Conservation (phyloP, 2,329 filamentous ascomycete species). For the Helotiales sp. region DNA sequence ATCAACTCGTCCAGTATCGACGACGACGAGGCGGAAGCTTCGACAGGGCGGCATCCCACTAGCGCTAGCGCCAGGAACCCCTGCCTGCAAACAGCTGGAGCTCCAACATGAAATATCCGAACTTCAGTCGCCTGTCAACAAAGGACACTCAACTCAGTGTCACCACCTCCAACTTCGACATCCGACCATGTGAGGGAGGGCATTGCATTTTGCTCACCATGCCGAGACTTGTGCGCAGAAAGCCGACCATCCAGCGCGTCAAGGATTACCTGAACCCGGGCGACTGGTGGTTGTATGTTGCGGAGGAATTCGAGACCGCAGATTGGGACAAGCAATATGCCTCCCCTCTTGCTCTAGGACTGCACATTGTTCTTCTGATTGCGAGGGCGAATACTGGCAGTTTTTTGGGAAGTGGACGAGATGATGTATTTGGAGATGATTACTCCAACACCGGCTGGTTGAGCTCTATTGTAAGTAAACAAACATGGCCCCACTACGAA, state of each 20-base stretch:
- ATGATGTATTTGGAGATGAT: conserved; percentile 86
- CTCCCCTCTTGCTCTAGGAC: conserved; percentile 71
- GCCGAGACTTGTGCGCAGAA: conserved; percentile 82
- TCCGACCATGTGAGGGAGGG: conserved; percentile 45
- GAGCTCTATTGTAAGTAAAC: conserved; percentile 60
- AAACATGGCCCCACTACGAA: background rate
- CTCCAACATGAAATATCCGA: conserved; percentile 8
- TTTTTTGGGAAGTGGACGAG: conserved; percentile 55
- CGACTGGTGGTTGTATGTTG: conserved; percentile 89
- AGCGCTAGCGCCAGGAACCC: conserved; percentile 20
- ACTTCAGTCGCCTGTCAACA: conserved; percentile 29
- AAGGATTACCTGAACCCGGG: conserved; percentile 81
- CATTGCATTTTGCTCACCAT: conserved; percentile 48
- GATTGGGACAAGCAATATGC: conserved; percentile 86
- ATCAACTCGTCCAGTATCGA: conserved; percentile 6
- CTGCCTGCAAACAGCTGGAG: conserved; percentile 13
- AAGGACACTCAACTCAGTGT: conserved; percentile 23
- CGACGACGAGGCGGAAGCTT: background rate
- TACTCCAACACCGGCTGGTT: conserved; percentile 64
- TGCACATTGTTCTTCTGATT: conserved; percentile 82
- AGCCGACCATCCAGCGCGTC: conserved; percentile 80
- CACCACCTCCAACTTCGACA: conserved; percentile 10
- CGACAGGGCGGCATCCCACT: conserved; percentile 25
- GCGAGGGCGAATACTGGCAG: conserved; percentile 74
- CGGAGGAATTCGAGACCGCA: conserved; percentile 88